Percentiles rank a stretch among this genome's conserved stretches.
phyloP scores from a whole-genome alignment of 2,329 filamentous ascomycete species.

The Fusarium miscanthi region DNA sequence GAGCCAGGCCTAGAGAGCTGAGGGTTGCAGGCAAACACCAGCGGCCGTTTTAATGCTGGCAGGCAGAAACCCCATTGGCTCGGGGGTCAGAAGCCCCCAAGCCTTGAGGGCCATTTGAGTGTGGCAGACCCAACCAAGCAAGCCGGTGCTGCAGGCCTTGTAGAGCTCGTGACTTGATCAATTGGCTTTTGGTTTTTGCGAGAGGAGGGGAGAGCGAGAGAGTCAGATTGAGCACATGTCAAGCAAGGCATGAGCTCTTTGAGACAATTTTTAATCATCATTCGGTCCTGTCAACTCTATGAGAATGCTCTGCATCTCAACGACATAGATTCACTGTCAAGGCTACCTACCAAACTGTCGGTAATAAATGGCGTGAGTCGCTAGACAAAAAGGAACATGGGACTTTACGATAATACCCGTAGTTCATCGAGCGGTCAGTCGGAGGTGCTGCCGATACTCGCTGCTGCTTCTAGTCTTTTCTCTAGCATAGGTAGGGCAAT shows the following conservation, averaged over 20 bases:
- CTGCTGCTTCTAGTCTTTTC: constrained; percentile 1
- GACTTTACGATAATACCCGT: constrained; percentile 20
- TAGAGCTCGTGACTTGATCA: constrained; percentile 32
- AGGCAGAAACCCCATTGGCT: constrained; percentile 18
- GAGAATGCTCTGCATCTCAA: constrained; percentile 4
- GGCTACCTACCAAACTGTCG: constrained; percentile 6
- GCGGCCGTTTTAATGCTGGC: constrained; percentile 26
- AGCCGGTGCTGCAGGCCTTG: constrained; percentile 25
- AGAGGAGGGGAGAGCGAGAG: background rate
- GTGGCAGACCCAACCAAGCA: constrained; percentile 23
- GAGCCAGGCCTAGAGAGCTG: constrained; percentile 2
- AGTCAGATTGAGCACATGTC: constrained; percentile 15
- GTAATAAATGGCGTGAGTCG: background rate
- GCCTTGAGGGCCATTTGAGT: constrained; percentile 6
- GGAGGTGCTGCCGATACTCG: background rate
- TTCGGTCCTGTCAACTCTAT: background rate
- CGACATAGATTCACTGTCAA: background rate
- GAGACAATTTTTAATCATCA: constrained; percentile 4
- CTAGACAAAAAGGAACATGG: constrained; percentile 18
- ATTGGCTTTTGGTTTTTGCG: constrained; percentile 9
- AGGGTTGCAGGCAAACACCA: constrained; percentile 13
- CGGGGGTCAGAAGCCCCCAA: constrained; percentile 13
- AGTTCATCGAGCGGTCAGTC: constrained; percentile 23
- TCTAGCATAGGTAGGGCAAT: constrained; percentile 9
- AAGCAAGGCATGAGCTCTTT: background rate